Evolutionary conservation across 208 protist species (phyloP).

Genomic region (Angomonas ambiguus): DNA sequence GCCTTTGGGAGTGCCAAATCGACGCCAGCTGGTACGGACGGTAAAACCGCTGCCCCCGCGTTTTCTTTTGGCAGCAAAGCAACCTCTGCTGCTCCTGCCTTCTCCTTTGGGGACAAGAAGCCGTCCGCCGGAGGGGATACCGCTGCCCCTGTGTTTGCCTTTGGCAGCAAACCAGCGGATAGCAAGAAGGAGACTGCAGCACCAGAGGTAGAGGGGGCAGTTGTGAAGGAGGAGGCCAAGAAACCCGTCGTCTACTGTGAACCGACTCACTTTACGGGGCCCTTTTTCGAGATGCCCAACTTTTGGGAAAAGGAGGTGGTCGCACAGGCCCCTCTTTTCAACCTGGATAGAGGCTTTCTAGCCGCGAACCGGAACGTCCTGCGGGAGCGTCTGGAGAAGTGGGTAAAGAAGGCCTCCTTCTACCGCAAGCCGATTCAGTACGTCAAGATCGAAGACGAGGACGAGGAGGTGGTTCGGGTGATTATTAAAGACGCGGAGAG

Average conservation of each 20-base stretch:
- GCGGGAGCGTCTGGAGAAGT: slow-evolving; percentile 56
- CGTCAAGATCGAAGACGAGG: slow-evolving; percentile 72
- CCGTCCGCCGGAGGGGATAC: background rate
- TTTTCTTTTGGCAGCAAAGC: no score
- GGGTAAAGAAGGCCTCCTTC: slow-evolving; percentile 57
- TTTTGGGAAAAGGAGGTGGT: slow-evolving; percentile 84
- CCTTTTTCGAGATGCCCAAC: slow-evolving; percentile 72
- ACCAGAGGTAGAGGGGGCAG: background rate
- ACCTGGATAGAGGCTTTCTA: slow-evolving; percentile 82
- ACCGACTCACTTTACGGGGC: slow-evolving; percentile 70
- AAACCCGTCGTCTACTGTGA: slow-evolving; percentile 46
- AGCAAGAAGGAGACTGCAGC: background rate
- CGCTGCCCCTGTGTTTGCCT: no score
- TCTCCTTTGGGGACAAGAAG: slow-evolving; percentile 19
- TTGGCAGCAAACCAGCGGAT: background rate
- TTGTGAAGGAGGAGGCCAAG: slow-evolving; percentile 19
- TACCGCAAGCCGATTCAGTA: slow-evolving; percentile 65
- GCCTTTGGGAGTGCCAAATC: no score
- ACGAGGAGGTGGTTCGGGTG: slow-evolving; percentile 85
- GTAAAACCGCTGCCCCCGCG: no score
- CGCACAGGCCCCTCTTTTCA: slow-evolving; percentile 57
- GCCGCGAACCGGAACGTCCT: slow-evolving; percentile 52
- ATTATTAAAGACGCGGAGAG: slow-evolving; percentile 89
- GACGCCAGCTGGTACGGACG: no score
- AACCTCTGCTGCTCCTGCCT: slow-evolving; percentile 7